These are phyloP conservation scores for Phaeodactylum tricornutum DNA, from an alignment of 108 stramenopile genomes.

Conservation along the genomic window DNA sequence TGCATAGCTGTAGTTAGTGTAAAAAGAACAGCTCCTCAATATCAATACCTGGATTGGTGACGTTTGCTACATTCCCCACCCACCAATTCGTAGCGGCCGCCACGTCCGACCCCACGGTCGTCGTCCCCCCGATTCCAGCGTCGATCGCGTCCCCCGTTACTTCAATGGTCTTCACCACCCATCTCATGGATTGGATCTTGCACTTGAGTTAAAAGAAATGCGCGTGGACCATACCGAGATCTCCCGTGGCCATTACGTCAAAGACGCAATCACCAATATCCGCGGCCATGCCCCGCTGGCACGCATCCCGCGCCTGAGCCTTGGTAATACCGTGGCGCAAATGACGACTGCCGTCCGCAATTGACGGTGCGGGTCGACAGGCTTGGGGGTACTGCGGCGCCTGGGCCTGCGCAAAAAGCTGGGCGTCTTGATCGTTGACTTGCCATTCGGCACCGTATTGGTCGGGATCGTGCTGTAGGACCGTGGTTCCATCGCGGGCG, in stretches of 20 bases:
- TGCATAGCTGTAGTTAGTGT: too few relatives aligned
- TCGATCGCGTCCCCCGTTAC: too few relatives aligned
- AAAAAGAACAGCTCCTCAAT: too few relatives aligned
- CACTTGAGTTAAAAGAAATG: too few relatives aligned
- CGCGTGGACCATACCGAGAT: constrained; percentile 8
- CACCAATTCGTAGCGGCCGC: too few relatives aligned
- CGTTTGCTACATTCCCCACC: too few relatives aligned
- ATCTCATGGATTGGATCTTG: too few relatives aligned
- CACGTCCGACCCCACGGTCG: too few relatives aligned
- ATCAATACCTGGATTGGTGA: too few relatives aligned
- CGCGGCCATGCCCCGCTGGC: not conserved
- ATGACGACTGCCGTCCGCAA: not conserved
- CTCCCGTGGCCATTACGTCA: constrained; percentile 13
- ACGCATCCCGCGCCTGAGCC: not conserved
- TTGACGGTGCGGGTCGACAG: not conserved
- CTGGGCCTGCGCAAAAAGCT: constrained; percentile 6
- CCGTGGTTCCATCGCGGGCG: constrained; percentile 16
- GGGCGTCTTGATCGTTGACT: constrained; percentile 3
- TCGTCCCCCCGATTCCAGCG: too few relatives aligned
- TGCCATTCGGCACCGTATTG: constrained; percentile 9
- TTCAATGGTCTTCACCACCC: too few relatives aligned
- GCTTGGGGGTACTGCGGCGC: constrained; percentile 8
- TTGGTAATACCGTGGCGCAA: not conserved
- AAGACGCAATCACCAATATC: constrained; percentile 7
- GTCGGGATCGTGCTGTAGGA: constrained; percentile 6